Evolutionary conservation across 805 yeast species (phyloP).

Genomic region (Cyberlindnera euphorbiae): DNA sequence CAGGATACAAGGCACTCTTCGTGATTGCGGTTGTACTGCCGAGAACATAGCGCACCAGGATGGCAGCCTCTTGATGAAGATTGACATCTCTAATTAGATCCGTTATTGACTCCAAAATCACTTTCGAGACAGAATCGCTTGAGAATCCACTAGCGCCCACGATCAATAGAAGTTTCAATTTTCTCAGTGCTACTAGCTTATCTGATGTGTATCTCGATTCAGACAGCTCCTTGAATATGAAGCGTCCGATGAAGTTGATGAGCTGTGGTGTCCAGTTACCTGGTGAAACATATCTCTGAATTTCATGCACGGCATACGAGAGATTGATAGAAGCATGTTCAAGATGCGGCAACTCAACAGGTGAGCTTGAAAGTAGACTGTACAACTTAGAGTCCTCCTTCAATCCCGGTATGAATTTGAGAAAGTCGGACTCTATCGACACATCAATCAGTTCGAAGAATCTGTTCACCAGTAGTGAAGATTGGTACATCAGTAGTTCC

Average conservation of each 20-base stretch:
- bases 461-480: constrained; percentile 31
- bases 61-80: constrained; percentile 26
- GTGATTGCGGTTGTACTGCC: constrained; percentile 1
- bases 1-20: constrained; percentile 6
- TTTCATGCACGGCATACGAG: constrained; percentile 15
- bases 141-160: constrained; percentile 22
- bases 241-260: constrained; percentile 36
- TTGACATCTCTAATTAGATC: constrained; percentile 17
- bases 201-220: constrained; percentile 23
- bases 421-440: constrained; percentile 25
- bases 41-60: constrained; percentile 23
- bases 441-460: constrained; percentile 38
- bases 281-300: constrained; percentile 6
- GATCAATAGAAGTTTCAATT: constrained; percentile 33
- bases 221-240: constrained; percentile 26
- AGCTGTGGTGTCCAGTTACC: constrained; percentile 33
- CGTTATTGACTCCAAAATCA: constrained; percentile 14
- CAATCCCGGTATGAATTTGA: constrained; percentile 13
- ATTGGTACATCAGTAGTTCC: constrained; percentile 19
- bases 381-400: too few relatives aligned
- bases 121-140: constrained; percentile 17
- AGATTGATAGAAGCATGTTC: constrained; percentile 9
- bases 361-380: constrained; percentile 5
- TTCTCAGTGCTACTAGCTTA: constrained; percentile 28
- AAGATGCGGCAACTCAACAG: constrained; percentile 8